These are phyloP conservation scores for Paraphaeosphaeria minitans DNA, from an alignment of 2,329 filamentous ascomycete genomes.

Conservation along the genomic window DNA sequence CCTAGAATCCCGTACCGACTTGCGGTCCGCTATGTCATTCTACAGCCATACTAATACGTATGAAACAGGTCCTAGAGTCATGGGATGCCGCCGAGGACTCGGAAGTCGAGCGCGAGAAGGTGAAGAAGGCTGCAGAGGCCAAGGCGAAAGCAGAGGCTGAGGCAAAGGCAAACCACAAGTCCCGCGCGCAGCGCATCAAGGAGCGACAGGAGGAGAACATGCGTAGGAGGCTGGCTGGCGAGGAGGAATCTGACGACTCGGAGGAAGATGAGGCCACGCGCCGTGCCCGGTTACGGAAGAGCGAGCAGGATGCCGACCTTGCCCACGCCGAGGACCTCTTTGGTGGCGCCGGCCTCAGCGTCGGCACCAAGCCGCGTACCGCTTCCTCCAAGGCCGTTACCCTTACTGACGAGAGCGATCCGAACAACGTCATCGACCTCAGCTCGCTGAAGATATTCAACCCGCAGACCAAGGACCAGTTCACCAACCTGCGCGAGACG, in stretches of 20 bases:
- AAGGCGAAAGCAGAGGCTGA: constrained; percentile 90
- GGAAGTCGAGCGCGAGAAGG: constrained; percentile 95
- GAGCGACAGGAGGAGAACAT: constrained; percentile 68
- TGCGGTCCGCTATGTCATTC: constrained; percentile 22
- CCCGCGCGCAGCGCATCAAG: constrained; percentile 82
- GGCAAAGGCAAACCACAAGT: constrained; percentile 88
- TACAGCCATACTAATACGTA: constrained; percentile 25
- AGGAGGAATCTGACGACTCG: constrained; percentile 62
- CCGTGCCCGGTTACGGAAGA: constrained; percentile 74
- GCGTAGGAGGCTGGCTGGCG: constrained; percentile 63
- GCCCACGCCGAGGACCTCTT: constrained; percentile 91
- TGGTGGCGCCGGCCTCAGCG: constrained; percentile 71
- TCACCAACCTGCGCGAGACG: constrained; percentile 76
- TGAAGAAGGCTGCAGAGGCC: constrained; percentile 79
- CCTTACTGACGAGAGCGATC: constrained; percentile 72
- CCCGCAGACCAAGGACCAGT: constrained; percentile 84
- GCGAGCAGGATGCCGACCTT: constrained; percentile 87
- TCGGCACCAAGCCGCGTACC: constrained; percentile 67
- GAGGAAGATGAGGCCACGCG: constrained; percentile 75
- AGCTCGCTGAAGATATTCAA: constrained; percentile 83
- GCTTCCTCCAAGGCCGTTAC: constrained; percentile 70
- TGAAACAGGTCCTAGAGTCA: constrained; percentile 79
- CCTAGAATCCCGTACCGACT: constrained; percentile 20
- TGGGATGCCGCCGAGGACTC: constrained; percentile 98
- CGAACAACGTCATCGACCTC: constrained; percentile 80